Conservation (phyloP, 306 rosid genomes). For the Lotus japonicus region DNA sequence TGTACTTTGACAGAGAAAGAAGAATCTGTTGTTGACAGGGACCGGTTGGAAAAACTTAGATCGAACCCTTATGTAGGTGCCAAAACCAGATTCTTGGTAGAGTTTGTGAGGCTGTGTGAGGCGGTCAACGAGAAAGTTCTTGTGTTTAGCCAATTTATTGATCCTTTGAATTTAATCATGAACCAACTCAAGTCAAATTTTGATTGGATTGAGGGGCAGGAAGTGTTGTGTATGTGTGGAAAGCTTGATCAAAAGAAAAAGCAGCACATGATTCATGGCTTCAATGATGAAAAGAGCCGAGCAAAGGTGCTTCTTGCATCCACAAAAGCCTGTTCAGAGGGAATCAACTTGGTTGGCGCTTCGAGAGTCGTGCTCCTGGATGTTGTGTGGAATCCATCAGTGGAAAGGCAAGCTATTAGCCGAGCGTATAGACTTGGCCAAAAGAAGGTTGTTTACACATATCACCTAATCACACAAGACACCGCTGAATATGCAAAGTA, state of each 20-base stretch:
- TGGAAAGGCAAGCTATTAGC: constrained; percentile 34
- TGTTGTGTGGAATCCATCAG: constrained; percentile 37
- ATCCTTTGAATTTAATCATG: constrained; percentile 8
- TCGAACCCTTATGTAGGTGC: constrained; percentile 19
- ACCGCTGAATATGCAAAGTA: constrained; percentile 16
- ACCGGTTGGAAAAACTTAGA: not conserved
- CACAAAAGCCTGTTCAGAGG: constrained; percentile 29
- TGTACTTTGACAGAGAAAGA: not conserved
- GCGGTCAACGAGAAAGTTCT: constrained; percentile 27
- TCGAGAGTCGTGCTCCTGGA: constrained; percentile 40
- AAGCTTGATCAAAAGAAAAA: not conserved
- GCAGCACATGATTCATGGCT: constrained; percentile 9
- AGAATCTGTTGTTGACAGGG: constrained; percentile 12
- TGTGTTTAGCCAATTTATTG: constrained; percentile 29
- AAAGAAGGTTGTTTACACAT: constrained; percentile 24
- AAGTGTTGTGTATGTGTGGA: constrained; percentile 19
- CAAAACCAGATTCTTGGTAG: constrained; percentile 32
- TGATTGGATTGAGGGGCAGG: constrained; percentile 19
- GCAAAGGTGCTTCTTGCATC: constrained; percentile 31
- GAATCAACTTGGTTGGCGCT: constrained; percentile 32
- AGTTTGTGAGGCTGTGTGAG: constrained; percentile 22
- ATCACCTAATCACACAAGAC: constrained; percentile 23
- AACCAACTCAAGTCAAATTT: constrained; percentile 12
- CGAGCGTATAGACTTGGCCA: constrained; percentile 38
- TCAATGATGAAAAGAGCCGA: constrained; percentile 25